Percentiles rank a stretch among this genome's conserved stretches.
Evolutionary conservation across 75 land plant species (phyloP).

Genomic region (Sequoiadendron giganteum): DNA sequence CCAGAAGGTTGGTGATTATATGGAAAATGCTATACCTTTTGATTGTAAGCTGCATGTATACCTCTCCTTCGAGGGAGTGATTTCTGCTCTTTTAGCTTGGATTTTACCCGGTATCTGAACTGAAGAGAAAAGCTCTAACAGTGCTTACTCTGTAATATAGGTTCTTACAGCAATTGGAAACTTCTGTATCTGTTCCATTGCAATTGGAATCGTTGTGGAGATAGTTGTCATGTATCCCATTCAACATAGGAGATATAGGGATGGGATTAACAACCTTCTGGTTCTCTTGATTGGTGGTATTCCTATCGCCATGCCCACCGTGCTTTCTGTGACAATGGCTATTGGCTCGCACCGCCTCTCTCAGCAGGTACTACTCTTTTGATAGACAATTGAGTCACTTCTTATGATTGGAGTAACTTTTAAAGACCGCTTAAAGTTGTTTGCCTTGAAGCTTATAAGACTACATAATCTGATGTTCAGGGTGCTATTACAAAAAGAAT

Average conservation of each 20-base stretch:
- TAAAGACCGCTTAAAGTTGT: background rate
- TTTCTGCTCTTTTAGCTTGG: background rate
- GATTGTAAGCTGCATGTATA: background rate
- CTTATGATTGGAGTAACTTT: background rate
- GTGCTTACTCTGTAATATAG: background rate
- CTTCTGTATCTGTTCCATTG: slow-evolving; percentile 86
- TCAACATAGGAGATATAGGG: slow-evolving; percentile 58
- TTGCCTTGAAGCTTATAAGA: background rate
- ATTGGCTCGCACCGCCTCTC: slow-evolving; percentile 33
- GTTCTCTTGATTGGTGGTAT: slow-evolving; percentile 86
- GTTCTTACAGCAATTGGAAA: slow-evolving; percentile 84
- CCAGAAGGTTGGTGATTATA: slow-evolving; percentile 62
- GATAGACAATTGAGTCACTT: background rate
- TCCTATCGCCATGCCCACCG: slow-evolving; percentile 88
- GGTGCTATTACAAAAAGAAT: slow-evolving; percentile 94
- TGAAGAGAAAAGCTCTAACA: too few species aligned
- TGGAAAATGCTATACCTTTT: background rate
- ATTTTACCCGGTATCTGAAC: background rate
- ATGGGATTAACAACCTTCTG: slow-evolving; percentile 76
- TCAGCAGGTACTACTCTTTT: slow-evolving; percentile 23
- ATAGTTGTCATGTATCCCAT: slow-evolving; percentile 85
- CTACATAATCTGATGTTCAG: slow-evolving; percentile 24
- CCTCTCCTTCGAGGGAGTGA: background rate
- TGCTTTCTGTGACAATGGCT: slow-evolving; percentile 86
- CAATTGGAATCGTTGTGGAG: slow-evolving; percentile 65